Conservation (phyloP, 768 basidiomycete genomes). For the Termitomyces sp. region DNA sequence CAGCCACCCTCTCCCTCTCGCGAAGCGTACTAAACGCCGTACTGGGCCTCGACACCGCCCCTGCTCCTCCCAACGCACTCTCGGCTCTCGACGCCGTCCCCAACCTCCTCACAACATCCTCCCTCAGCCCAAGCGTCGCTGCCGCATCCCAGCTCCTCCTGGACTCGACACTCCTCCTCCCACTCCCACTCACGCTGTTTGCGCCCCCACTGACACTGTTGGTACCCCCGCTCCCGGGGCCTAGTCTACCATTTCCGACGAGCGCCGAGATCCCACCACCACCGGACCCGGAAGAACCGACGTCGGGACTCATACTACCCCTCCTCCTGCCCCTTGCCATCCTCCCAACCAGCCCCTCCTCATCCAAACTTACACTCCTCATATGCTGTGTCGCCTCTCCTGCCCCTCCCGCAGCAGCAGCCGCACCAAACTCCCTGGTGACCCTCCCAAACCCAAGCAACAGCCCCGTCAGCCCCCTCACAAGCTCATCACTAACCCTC, state of each 20-base stretch:
- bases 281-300: conserved; percentile 1
- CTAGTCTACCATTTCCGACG: conserved; percentile 11
- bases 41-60: conserved; percentile 26
- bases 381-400: conserved; percentile 26
- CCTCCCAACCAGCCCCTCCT: conserved; percentile 35
- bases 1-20: conserved; percentile 17
- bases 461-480: conserved; percentile 72
- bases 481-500: conserved; percentile 74
- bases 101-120: conserved; percentile 34
- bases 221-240: conserved; percentile 34
- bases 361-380: conserved; percentile 53
- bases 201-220: conserved; percentile 19
- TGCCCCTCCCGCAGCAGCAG: conserved; percentile 22
- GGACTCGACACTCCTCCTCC: conserved; percentile 52
- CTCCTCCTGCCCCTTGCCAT: conserved; percentile 24
- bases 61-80: conserved; percentile 24
- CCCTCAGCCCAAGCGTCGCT: conserved; percentile 36
- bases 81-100: conserved; percentile 28
- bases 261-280: background rate
- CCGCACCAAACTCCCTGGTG: conserved; percentile 49
- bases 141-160: conserved; percentile 47
- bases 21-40: conserved; percentile 27
- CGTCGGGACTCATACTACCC: conserved; percentile 26
- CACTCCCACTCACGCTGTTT: conserved; percentile 34
- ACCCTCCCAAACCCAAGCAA: conserved; percentile 73